Conservation (phyloP, 1,284 basidiomycete genomes). For the Chondrostereum purpureum region DNA sequence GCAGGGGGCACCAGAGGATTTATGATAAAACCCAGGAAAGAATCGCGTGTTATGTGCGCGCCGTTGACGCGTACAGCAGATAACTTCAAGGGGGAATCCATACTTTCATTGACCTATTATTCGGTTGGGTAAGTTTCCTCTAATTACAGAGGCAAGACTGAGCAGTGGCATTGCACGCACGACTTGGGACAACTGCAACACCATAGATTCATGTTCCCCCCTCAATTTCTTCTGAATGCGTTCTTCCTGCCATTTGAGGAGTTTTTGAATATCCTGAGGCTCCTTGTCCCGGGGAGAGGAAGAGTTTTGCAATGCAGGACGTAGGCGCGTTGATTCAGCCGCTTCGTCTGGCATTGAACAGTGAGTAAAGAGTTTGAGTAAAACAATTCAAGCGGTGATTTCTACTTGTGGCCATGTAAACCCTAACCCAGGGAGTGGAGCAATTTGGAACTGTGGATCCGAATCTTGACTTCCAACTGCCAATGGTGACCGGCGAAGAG, state of each 20-base stretch:
- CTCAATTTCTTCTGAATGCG: constrained; percentile 53
- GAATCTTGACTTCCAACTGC: no score
- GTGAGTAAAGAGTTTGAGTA: no score
- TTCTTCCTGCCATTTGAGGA: constrained; percentile 55
- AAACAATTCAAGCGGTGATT: no score
- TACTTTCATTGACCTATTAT: constrained; percentile 57
- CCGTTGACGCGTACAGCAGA: constrained; percentile 79
- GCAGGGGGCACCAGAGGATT: constrained; percentile 44
- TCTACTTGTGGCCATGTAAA: no score
- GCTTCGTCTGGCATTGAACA: no score
- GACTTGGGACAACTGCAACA: constrained; percentile 62
- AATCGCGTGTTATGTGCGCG: constrained; percentile 63
- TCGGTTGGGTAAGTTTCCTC: constrained; percentile 3
- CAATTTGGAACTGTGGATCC: no score
- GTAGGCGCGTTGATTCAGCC: no score
- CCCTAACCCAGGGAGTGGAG: no score
- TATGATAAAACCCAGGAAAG: constrained; percentile 78
- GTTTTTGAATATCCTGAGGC: constrained; percentile 44
- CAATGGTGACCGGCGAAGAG: not conserved
- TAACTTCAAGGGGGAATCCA: constrained; percentile 53
- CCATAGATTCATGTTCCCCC: constrained; percentile 74
- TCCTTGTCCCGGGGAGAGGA: constrained; percentile 49
- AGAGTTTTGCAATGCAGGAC: constrained; percentile 47
- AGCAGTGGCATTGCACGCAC: constrained; percentile 35
- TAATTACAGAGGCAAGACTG: constrained; percentile 1